Percentiles rank a stretch among this genome's conserved stretches.
Conservation (phyloP, 2,329 filamentous ascomycete genomes). For the Claviceps capensis region DNA sequence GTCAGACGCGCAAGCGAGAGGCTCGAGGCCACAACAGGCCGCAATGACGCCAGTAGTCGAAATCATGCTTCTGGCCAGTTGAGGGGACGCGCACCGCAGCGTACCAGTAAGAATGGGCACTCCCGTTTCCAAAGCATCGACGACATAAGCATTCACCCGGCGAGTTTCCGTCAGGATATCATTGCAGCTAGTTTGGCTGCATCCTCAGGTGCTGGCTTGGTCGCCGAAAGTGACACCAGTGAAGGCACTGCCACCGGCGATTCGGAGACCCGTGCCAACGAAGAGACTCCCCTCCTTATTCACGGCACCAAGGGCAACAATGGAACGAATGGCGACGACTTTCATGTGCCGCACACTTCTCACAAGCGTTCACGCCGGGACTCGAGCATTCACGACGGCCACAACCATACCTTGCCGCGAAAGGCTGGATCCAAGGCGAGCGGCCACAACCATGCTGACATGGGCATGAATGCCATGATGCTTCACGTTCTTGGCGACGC, state of each 20-base stretch:
- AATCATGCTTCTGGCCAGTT: constrained; percentile 20
- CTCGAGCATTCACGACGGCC: constrained; percentile 49
- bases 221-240: constrained; percentile 40
- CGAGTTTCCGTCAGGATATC: constrained; percentile 83
- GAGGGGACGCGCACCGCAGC: constrained; percentile 30
- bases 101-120: constrained; percentile 35
- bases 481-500: constrained; percentile 70
- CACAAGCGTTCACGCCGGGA: constrained; percentile 24
- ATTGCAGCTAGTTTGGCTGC: constrained; percentile 61
- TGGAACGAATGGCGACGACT: constrained; percentile 15
- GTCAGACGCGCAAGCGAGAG: constrained; percentile 33
- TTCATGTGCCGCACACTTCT: constrained; percentile 7
- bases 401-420: constrained; percentile 70
- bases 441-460: constrained; percentile 69
- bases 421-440: constrained; percentile 46
- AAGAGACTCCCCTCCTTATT: constrained; percentile 33
- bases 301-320: constrained; percentile 15
- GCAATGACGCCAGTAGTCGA: constrained; percentile 15
- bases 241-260: constrained; percentile 32
- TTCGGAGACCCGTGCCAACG: constrained; percentile 25
- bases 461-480: constrained; percentile 87
- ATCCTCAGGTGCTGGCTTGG: constrained; percentile 34
- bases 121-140: constrained; percentile 51
- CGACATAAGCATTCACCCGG: constrained; percentile 74
- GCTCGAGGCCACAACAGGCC: constrained; percentile 16